These are phyloP conservation scores for Fusarium pilosicola DNA, from an alignment of 2,329 filamentous ascomycete genomes.

Conservation along the genomic window DNA sequence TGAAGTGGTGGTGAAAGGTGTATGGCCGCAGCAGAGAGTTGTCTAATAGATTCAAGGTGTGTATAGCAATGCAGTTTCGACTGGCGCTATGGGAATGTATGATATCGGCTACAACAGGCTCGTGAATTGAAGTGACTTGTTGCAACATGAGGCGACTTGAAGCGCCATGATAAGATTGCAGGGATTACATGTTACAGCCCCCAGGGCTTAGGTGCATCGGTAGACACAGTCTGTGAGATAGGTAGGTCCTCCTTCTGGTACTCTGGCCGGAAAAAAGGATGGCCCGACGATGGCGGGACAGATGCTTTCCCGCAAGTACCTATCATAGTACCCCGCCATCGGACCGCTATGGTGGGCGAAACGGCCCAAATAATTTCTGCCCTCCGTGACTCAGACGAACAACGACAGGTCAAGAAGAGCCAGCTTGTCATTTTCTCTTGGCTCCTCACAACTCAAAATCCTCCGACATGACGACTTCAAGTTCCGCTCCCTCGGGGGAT, in stretches of 20 bases:
- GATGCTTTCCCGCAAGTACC: constrained; percentile 16
- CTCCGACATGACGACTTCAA: constrained; percentile 56
- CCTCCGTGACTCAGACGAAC: constrained; percentile 42
- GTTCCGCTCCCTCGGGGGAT: constrained; percentile 58
- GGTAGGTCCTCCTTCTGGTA: not conserved
- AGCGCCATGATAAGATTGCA: constrained; percentile 41
- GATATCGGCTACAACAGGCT: constrained; percentile 17
- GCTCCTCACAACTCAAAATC: constrained; percentile 10
- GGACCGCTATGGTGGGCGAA: constrained; percentile 28
- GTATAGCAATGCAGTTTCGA: constrained; percentile 6
- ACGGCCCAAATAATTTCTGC: constrained; percentile 41
- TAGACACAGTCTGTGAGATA: not conserved
- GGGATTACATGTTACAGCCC: constrained; percentile 28
- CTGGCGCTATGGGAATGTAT: constrained; percentile 14
- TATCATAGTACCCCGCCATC: constrained; percentile 42
- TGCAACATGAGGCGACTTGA: constrained; percentile 33
- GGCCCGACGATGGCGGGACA: constrained; percentile 16
- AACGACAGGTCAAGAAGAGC: constrained; percentile 26
- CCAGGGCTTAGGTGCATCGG: constrained; percentile 1
- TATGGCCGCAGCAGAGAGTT: not conserved
- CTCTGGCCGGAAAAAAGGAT: constrained; percentile 28
- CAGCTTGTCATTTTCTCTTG: constrained; percentile 19
- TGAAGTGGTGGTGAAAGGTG: constrained; percentile 26
- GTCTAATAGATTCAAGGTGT: not conserved
- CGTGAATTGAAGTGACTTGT: constrained; percentile 13